A percentile compares a stretch with the other conserved stretches of the same genome.
Evolutionary conservation across 106 monocot genomes (phyloP).

Genomic region (Apostasia ramifera): DNA sequence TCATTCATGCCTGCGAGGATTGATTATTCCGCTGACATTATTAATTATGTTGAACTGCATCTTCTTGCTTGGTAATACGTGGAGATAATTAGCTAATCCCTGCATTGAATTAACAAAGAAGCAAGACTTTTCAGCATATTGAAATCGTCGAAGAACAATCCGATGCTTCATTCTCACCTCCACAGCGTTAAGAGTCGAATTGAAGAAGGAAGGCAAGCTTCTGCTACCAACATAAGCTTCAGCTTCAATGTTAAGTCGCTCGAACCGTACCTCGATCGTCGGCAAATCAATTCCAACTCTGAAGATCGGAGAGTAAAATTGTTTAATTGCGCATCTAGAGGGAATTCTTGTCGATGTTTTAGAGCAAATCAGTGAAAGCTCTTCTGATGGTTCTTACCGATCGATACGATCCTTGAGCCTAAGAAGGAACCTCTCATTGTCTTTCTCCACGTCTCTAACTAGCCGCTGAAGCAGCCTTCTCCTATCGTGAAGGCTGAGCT

Average conservation of each 20-base stretch:
- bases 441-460: conserved; percentile 14
- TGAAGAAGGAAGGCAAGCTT: conserved; percentile 7
- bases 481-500: neutral
- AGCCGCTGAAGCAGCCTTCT: conserved; percentile 12
- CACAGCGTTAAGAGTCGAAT: neutral
- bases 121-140: too few species aligned
- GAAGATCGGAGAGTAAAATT: neutral
- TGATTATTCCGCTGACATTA: conserved; percentile 40
- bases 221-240: conserved; percentile 31
- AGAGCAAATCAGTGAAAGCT: neutral
- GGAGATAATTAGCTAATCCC: conserved; percentile 15
- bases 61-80: conserved; percentile 32
- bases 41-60: conserved; percentile 22
- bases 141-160: too few species aligned
- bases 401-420: conserved; percentile 10
- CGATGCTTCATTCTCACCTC: neutral
- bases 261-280: conserved; percentile 57
- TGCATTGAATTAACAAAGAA: neutral
- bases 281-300: conserved; percentile 80
- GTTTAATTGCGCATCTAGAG: neutral
- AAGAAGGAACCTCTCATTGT: conserved; percentile 20
- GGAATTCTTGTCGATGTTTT: too few species aligned
- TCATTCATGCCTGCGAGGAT: conserved; percentile 24
- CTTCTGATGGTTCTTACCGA: neutral
- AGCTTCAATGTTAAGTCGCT: conserved; percentile 46